phyloP scores from a whole-genome alignment of 1,284 basidiomycete genomes.

The Golubevia pallescens region DNA sequence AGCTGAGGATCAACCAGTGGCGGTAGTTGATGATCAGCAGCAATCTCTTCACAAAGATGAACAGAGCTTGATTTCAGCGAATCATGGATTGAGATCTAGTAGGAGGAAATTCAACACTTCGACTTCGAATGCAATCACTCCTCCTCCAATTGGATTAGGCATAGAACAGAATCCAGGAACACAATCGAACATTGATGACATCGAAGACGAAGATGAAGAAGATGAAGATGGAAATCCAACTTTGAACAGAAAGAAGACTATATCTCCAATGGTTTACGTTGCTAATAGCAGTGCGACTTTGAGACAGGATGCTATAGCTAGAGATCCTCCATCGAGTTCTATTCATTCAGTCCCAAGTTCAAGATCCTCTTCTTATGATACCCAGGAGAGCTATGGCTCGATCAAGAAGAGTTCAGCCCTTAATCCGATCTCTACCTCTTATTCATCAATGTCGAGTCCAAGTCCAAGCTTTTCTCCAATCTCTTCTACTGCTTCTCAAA shows the following conservation, averaged over 20 bases:
- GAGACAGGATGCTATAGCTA: not conserved
- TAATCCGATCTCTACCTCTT: no score
- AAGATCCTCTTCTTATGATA: no score
- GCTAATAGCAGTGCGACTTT: not conserved
- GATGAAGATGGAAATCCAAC: not conserved
- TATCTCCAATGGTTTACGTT: not conserved
- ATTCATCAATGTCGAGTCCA: no score
- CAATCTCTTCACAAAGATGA: not conserved
- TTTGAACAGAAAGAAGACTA: not conserved
- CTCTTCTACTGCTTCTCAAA: not conserved
- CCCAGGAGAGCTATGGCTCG: no score
- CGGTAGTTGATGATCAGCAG: not conserved
- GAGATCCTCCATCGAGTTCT: no score
- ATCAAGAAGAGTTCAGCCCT: no score
- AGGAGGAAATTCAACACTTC: not conserved
- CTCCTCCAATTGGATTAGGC: not conserved
- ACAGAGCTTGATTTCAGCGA: not conserved
- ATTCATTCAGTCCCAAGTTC: no score
- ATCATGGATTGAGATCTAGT: not conserved
- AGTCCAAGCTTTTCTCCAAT: no score
- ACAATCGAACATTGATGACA: not conserved
- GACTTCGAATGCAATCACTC: not conserved
- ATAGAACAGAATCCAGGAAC: not conserved
- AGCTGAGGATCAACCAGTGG: not conserved
- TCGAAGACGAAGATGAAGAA: not conserved